phyloP scores from a whole-genome alignment of 1,284 basidiomycete genomes.

The Fomitopsis pinicola region DNA sequence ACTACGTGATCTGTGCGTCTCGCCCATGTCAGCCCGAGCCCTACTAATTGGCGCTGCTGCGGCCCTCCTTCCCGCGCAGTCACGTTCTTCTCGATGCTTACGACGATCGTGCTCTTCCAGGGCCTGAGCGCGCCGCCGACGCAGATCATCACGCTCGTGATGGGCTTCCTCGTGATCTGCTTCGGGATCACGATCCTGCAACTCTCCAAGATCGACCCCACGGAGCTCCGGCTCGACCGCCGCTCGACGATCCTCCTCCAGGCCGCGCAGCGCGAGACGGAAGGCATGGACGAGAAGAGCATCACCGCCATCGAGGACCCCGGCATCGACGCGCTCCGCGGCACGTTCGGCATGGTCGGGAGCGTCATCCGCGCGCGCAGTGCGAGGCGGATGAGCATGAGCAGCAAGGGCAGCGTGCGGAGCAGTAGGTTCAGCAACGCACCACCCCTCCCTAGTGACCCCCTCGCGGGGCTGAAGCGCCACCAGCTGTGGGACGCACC shows the following conservation, averaged over 20 bases:
- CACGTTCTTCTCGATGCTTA: conserved; percentile 86
- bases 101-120: conserved; percentile 86
- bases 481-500: conserved; percentile 82
- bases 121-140: conserved; percentile 76
- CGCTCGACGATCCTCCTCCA: conserved; percentile 82
- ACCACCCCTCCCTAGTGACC: conserved; percentile 18
- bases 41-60: not conserved
- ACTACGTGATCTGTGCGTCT: conserved; percentile 76
- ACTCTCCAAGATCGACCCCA: conserved; percentile 91
- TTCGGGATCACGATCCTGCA: conserved; percentile 93
- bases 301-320: conserved; percentile 62
- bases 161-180: conserved; percentile 87
- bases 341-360: conserved; percentile 86
- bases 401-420: conserved; percentile 31
- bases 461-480: conserved; percentile 49
- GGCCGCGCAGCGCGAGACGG: conserved; percentile 65
- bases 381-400: conserved; percentile 58
- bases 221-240: conserved; percentile 74
- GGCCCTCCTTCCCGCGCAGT: conserved; percentile 34
- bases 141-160: conserved; percentile 86
- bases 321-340: conserved; percentile 84
- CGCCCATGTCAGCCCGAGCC: not conserved
- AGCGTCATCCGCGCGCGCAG: conserved; percentile 85
- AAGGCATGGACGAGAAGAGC: conserved; percentile 58
- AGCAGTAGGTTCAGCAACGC: conserved; percentile 19